Evolutionary conservation across 1,284 basidiomycete genomes (phyloP).

Genomic region (Sutorius eximius): DNA sequence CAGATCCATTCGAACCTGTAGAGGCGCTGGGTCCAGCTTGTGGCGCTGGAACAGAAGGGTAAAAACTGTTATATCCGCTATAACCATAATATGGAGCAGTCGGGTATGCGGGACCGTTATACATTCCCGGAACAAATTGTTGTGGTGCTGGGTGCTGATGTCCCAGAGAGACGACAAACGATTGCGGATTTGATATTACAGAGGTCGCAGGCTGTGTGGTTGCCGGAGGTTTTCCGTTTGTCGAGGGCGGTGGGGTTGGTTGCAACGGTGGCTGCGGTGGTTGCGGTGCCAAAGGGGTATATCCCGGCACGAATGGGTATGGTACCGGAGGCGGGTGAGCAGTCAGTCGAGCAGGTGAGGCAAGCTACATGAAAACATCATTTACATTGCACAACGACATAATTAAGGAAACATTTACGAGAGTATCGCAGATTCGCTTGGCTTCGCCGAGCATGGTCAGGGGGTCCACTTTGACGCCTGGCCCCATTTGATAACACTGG

Average conservation of each 20-base stretch:
- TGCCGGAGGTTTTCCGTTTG: slow-evolving; percentile 29
- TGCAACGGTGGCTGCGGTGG: slow-evolving; percentile 21
- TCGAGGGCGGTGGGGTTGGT: slow-evolving; percentile 31
- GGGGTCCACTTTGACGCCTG: slow-evolving; percentile 67
- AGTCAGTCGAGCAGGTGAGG: slow-evolving; percentile 66
- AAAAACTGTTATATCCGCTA: slow-evolving; percentile 37
- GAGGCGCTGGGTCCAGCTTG: slow-evolving; percentile 32
- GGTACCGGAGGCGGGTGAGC: slow-evolving; percentile 62
- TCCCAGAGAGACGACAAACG: slow-evolving; percentile 67
- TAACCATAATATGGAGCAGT: slow-evolving; percentile 59
- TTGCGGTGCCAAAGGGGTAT: slow-evolving; percentile 29
- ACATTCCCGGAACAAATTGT: slow-evolving; percentile 43
- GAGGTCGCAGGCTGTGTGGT: slow-evolving; percentile 32
- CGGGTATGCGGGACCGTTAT: slow-evolving; percentile 49
- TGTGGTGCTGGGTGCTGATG: slow-evolving; percentile 34
- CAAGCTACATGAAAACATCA: slow-evolving; percentile 47
- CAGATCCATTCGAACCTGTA: slow-evolving; percentile 22
- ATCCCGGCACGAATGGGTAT: slow-evolving; percentile 47
- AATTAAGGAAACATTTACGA: slow-evolving; percentile 47
- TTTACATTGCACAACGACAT: slow-evolving; percentile 7
- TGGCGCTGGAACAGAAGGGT: slow-evolving; percentile 26
- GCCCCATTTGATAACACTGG: slow-evolving; percentile 75
- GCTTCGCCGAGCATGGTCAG: slow-evolving; percentile 70
- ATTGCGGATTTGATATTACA: slow-evolving; percentile 65
- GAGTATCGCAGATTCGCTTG: slow-evolving; percentile 71